Evolutionary conservation across 1,139 yeast genomes (phyloP).

Genomic region (Kurtzmaniella natalensis): DNA sequence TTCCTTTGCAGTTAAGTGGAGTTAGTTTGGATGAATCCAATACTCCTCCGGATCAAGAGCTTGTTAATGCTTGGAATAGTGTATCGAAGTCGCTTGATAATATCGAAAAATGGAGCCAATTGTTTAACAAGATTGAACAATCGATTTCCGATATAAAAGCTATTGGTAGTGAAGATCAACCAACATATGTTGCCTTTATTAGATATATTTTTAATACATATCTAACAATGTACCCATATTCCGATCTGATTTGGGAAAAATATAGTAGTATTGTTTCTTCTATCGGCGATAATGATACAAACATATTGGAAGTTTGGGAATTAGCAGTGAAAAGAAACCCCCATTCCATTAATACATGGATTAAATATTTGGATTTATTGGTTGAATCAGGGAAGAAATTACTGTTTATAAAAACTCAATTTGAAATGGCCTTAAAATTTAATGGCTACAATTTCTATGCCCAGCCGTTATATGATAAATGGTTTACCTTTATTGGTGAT

Average conservation of each 20-base stretch:
- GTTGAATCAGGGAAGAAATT: conserved; percentile 15
- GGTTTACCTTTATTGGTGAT: conserved; percentile 25
- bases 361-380: conserved; percentile 54
- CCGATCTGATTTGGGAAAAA: conserved; percentile 12
- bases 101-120: conserved; percentile 27
- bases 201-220: no score
- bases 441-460: conserved; percentile 59
- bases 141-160: conserved; percentile 9
- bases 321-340: conserved; percentile 49
- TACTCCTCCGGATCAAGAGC: neutral
- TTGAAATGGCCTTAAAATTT: conserved; percentile 31
- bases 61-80: conserved; percentile 3
- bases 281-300: neutral
- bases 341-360: conserved; percentile 60
- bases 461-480: conserved; percentile 64
- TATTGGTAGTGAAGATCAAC: conserved; percentile 8
- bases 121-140: conserved; percentile 22
- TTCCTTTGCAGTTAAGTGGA: neutral
- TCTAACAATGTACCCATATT: conserved; percentile 52
- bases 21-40: neutral
- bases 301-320: conserved; percentile 33
- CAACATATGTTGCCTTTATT: no score
- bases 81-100: conserved; percentile 19
- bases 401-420: conserved; percentile 30
- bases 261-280: neutral